Base-by-base conservation (phyloP, 2,329 filamentous ascomycete genomes). In the Botrytis deweyae region DNA sequence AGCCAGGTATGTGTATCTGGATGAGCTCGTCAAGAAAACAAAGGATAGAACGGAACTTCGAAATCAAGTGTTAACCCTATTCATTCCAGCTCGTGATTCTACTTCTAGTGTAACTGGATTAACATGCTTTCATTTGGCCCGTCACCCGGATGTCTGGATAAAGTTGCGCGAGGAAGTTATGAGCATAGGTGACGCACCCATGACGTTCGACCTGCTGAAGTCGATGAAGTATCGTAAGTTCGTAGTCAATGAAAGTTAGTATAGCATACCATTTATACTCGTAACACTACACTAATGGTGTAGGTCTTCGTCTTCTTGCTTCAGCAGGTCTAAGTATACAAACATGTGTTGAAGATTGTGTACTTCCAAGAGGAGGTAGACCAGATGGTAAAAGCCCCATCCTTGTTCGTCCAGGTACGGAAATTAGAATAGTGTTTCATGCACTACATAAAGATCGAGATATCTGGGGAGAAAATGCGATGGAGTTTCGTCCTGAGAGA, bases 161-260 rank as follows among this genome's bases (percentile, higher is more conserved):
- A 82, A 80, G 61, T 75, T 83, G 9, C 46, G 33, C 14, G n/a
- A 58, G 18, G 79, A 81, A 67, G 73, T 80, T 9, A 16, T 76
- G 9, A 83, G 75, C 0, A 71, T 82, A 4, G 80, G 82, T 5
- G 78, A 79, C 2, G 75, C 76, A 4, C 77, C 80, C 20, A 84
- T 87, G 1, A 85, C 83, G 0, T 86, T 85, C 69, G 83, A 84
- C 49, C 82, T 87, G 76, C 75, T 89, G 72, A 85, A 84, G 77
- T 82, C 84, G 44, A 83, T 89, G 78, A 85, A 84, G 72, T 89
- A 88, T 72, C 80, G 90, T 67, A 85, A 85, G 76, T 88, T 83
- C 81, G 87, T 87, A 38, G 76, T 89, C 70, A 87, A 89, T 74
- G 88, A 90, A 80, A 86, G 87, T 88, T 82, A 81, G 82, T 52